A percentile compares a stretch with the other conserved stretches of the same genome.
phyloP scores from a whole-genome alignment of 2,329 filamentous ascomycete genomes.

The Ramularia collo-cygni region DNA sequence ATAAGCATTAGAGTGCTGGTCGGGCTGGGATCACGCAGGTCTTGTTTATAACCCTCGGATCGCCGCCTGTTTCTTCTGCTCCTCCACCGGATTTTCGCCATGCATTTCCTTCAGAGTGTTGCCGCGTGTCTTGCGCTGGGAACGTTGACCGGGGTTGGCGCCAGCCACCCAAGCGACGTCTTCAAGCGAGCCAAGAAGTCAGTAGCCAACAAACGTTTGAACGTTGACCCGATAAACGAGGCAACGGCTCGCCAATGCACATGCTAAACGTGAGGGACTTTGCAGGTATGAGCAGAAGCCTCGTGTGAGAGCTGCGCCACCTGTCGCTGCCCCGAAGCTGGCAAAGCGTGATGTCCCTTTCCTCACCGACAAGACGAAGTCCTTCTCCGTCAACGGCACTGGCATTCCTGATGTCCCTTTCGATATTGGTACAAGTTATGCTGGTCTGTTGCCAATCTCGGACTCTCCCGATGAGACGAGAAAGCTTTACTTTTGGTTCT shows the following conservation, averaged over 20 bases:
- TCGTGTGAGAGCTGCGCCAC: constrained; percentile 1
- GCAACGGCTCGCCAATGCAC: not conserved
- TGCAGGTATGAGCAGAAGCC: not conserved
- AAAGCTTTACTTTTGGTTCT: constrained; percentile 50
- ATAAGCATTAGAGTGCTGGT: no score
- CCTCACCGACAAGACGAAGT: constrained; percentile 9
- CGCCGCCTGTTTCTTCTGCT: not conserved
- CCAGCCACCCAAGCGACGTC: not conserved
- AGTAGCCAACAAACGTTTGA: not conserved
- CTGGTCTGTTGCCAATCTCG: constrained; percentile 47
- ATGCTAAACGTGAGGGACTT: not conserved
- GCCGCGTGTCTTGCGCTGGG: constrained; percentile 1
- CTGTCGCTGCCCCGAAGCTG: not conserved
- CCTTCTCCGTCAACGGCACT: constrained; percentile 24
- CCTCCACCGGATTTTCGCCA: not conserved
- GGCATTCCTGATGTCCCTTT: constrained; percentile 34
- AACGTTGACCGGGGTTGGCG: not conserved
- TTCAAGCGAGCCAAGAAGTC: constrained; percentile 2
- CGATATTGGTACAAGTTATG: constrained; percentile 39
- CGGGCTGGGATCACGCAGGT: no score
- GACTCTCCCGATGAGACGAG: constrained; percentile 38
- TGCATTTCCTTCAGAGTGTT: constrained; percentile 1
- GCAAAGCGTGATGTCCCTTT: constrained; percentile 4
- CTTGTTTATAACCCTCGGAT: not conserved
- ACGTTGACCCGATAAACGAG: not conserved